phyloP scores from a whole-genome alignment of 2,329 filamentous ascomycete genomes.

The Grosmannia serpens region DNA sequence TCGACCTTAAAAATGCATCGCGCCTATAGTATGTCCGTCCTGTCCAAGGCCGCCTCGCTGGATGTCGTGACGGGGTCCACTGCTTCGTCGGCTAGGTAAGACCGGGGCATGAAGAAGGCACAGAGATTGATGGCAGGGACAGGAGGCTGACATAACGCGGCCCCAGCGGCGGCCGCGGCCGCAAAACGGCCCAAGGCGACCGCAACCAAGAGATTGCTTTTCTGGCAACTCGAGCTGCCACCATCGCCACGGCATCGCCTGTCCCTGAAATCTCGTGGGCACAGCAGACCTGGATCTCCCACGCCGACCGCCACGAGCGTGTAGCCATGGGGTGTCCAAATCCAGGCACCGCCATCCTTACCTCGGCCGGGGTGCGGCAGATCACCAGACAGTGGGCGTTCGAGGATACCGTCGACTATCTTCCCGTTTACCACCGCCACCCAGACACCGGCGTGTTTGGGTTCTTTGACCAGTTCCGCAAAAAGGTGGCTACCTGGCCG shows the following conservation, averaged over 20 bases:
- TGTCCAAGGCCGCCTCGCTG: background rate
- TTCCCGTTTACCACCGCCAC: constrained; percentile 7
- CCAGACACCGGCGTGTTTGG: background rate
- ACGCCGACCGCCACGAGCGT: constrained; percentile 17
- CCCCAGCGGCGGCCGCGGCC: background rate
- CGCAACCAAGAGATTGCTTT: background rate
- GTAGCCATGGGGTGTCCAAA: constrained; percentile 17
- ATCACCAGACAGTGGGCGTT: constrained; percentile 18
- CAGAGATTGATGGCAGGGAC: background rate
- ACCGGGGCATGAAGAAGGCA: background rate
- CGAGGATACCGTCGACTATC: constrained; percentile 15
- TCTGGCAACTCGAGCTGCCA: background rate
- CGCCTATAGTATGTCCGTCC: background rate
- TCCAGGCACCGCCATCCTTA: constrained; percentile 16
- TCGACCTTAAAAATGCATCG: background rate
- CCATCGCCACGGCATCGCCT: background rate
- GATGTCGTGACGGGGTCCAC: background rate
- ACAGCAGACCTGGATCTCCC: constrained; percentile 12
- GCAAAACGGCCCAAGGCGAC: too few relatives aligned
- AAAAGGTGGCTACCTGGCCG: background rate
- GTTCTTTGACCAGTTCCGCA: background rate
- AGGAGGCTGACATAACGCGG: background rate
- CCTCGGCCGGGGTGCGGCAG: constrained; percentile 18
- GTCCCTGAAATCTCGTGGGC: constrained; percentile 12
- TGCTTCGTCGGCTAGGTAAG: background rate